Base-by-base conservation (phyloP, 768 basidiomycete species). In the Coprinopsis sp. region DNA sequence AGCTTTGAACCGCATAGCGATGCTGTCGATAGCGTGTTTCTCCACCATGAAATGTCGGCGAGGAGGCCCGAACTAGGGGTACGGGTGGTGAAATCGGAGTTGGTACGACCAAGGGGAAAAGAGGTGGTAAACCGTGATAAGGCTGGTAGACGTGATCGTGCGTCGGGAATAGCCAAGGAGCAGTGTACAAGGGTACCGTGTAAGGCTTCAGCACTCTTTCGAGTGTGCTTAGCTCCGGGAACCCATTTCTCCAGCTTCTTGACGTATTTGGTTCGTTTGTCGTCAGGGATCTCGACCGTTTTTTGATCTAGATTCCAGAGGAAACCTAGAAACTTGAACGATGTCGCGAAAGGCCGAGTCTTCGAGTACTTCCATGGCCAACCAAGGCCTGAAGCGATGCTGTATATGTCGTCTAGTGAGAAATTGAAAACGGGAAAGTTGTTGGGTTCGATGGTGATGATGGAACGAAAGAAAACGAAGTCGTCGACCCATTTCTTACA, bases 271-370 rank as follows among this genome's bases (percentile, higher is more conserved):
- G 1, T 2, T 10, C 58, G 58, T 48, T 71, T 74, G 0, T 58
- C 40, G 0, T 39, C 28, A 0, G 65, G 70, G 4, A 74, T 53
- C 23, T 55, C 30, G 0, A 74, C 64, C 0, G 54, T 59, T 27
- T 65, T 64, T 0, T 19, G 5, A 0, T 4, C 2, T 0, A 72
- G 44, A 25, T 65, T 54, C 72, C 71, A 72, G 0, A 51, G 2
- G 47, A 72, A 72, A 2, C 72, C 66, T 0, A 72, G 54, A 40
- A 71, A 74, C 21, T 34, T 52, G 51, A 72, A 69, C 0, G 29
- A 13, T 2, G 46, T 3, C 2, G 54, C 28, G 27, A 70, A 69
- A 0, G 59, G 57, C 0, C 40, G 24, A 10, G 55, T 61, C 44
- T 70, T 69, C 0, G 58, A 57, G 0, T 24, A 42, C 28, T 65